A percentile compares a stretch with the other conserved stretches of the same genome.
Evolutionary conservation across 1,284 basidiomycete species (phyloP).

Genomic region (Boletellus deceptivus): DNA sequence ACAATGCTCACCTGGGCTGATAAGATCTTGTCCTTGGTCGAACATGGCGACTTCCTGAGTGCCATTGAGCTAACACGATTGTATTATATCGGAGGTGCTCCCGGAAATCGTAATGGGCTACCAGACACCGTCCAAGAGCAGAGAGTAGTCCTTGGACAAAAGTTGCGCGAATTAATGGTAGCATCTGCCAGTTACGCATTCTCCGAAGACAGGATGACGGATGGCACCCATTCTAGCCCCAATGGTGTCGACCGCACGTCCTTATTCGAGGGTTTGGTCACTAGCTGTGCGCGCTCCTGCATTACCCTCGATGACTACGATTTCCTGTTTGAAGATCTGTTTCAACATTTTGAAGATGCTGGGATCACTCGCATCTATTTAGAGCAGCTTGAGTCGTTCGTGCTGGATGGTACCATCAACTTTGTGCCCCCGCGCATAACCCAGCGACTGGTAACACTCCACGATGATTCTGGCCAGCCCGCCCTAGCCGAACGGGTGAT

Average conservation of each 20-base stretch:
- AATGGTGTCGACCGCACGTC: conserved; percentile 90
- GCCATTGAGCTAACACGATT: conserved; percentile 86
- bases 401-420: conserved; percentile 73
- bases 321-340: conserved; percentile 91
- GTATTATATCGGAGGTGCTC: conserved; percentile 81
- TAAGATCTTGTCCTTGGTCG: conserved; percentile 80
- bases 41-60: conserved; percentile 83
- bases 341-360: conserved; percentile 82
- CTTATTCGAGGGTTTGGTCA: conserved; percentile 87
- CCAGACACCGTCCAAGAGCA: conserved; percentile 65
- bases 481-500: conserved; percentile 87
- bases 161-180: conserved; percentile 79
- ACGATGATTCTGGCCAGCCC: conserved; percentile 71
- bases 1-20: conserved; percentile 96
- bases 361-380: conserved; percentile 91
- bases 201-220: conserved; percentile 90
- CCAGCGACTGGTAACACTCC: conserved; percentile 79
- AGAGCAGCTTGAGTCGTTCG: conserved; percentile 78
- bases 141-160: conserved; percentile 68
- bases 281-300: conserved; percentile 80
- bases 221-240: conserved; percentile 78
- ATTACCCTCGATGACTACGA: conserved; percentile 78
- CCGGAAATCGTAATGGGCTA: conserved; percentile 88
- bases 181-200: conserved; percentile 91
- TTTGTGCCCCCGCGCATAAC: conserved; percentile 84